These are phyloP conservation scores for Alternaria consortialis DNA, from an alignment of 2,329 filamentous ascomycete genomes.

Conservation along the genomic window DNA sequence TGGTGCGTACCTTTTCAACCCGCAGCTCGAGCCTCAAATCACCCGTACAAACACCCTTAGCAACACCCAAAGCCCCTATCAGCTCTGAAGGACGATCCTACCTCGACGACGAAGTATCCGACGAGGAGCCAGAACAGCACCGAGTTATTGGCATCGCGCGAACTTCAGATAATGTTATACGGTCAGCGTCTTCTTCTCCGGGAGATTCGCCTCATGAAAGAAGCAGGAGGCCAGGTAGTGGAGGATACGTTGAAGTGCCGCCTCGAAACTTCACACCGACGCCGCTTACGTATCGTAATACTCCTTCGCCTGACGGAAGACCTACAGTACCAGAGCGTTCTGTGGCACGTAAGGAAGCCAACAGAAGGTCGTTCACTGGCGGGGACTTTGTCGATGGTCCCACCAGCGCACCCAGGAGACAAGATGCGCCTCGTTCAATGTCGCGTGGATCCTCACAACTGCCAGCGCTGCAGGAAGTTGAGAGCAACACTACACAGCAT, in stretches of 20 bases:
- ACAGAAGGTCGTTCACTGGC: slow-evolving; percentile 21
- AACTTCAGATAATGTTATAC: slow-evolving; percentile 53
- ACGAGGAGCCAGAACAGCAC: slow-evolving; percentile 36
- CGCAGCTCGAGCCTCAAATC: slow-evolving; percentile 41
- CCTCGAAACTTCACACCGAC: slow-evolving; percentile 37
- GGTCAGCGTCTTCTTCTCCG: slow-evolving; percentile 39
- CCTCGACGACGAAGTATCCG: slow-evolving; percentile 37
- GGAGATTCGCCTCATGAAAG: slow-evolving; percentile 24
- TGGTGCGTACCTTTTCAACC: slow-evolving; percentile 48
- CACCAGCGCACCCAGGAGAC: slow-evolving; percentile 29
- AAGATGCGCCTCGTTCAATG: slow-evolving; percentile 31
- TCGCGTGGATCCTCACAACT: slow-evolving; percentile 34
- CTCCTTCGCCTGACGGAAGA: slow-evolving; percentile 39
- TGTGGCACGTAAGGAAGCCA: slow-evolving; percentile 30
- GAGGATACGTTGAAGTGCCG: slow-evolving; percentile 40
- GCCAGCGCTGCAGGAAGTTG: slow-evolving; percentile 43
- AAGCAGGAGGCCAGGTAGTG: slow-evolving; percentile 30
- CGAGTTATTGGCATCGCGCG: slow-evolving; percentile 54
- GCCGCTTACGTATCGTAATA: slow-evolving; percentile 32
- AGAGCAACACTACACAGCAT: slow-evolving; percentile 20
- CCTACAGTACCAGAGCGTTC: slow-evolving; percentile 32
- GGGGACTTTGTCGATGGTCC: slow-evolving; percentile 7
- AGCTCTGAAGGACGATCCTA: slow-evolving; percentile 37
- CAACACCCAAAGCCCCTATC: slow-evolving; percentile 24
- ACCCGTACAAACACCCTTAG: slow-evolving; percentile 28